These are phyloP conservation scores for Fragaria ananassa DNA, from an alignment of 306 rosid genomes.

Conservation along the genomic window DNA sequence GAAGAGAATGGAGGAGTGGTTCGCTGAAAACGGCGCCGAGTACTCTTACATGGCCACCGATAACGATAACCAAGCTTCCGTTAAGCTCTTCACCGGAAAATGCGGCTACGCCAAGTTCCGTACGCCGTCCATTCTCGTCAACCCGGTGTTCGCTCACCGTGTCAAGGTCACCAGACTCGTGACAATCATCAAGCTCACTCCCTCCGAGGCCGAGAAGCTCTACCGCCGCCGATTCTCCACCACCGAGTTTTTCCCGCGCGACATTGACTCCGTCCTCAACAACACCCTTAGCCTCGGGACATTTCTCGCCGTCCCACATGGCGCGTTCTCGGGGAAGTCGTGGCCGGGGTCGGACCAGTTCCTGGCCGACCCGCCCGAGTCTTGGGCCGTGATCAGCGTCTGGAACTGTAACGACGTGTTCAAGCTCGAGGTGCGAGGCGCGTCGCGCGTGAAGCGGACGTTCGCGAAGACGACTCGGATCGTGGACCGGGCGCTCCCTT, in stretches of 20 bases:
- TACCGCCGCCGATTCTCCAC: conserved; percentile 77
- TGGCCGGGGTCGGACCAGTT: conserved; percentile 69
- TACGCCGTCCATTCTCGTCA: conserved; percentile 75
- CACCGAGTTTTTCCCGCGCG: conserved; percentile 89
- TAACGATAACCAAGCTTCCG: conserved; percentile 76
- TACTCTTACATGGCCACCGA: conserved; percentile 94
- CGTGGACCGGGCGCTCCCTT: conserved; percentile 72
- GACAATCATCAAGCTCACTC: conserved; percentile 44
- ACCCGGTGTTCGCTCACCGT: conserved; percentile 81
- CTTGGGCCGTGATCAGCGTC: conserved; percentile 85
- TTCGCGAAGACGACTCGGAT: conserved; percentile 64
- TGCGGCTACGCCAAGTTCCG: conserved; percentile 90
- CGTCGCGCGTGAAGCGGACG: conserved; percentile 46
- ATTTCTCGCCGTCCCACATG: conserved; percentile 72
- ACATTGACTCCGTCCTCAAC: conserved; percentile 69
- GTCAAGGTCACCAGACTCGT: conserved; percentile 35
- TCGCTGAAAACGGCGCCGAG: conserved; percentile 64
- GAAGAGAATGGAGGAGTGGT: conserved; percentile 64
- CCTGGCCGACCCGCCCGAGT: conserved; percentile 54
- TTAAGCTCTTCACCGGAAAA: conserved; percentile 78
- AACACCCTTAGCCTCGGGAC: conserved; percentile 76
- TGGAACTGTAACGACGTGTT: conserved; percentile 87
- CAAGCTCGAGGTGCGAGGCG: conserved; percentile 72
- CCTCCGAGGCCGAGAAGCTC: conserved; percentile 61
- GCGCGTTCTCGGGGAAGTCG: conserved; percentile 19